A percentile compares a stretch with the other conserved stretches of the same genome.
These are phyloP conservation scores for Scleroderma citrinum DNA, from an alignment of 768 basidiomycete genomes.

Conservation along the genomic window DNA sequence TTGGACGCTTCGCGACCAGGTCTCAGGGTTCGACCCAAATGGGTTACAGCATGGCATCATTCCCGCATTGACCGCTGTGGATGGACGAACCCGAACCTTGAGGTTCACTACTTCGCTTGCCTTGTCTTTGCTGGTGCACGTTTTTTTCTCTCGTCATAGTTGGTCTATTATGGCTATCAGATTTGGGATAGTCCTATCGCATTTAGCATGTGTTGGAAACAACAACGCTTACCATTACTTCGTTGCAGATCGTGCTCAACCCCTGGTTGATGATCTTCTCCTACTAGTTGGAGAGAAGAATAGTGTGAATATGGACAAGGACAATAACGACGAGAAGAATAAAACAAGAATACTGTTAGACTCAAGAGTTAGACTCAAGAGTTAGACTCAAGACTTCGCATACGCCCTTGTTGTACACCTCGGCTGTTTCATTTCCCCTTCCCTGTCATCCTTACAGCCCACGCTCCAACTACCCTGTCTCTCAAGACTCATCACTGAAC, in stretches of 20 bases:
- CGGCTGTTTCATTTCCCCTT: too few species aligned
- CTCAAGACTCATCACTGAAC: too few species aligned
- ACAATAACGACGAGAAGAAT: too few species aligned
- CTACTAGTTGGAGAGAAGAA: slow-evolving; percentile 21
- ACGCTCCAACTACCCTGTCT: too few species aligned
- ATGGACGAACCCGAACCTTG: background rate
- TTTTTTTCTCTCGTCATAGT: background rate
- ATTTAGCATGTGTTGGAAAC: background rate
- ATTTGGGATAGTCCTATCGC: background rate
- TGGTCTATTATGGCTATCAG: background rate
- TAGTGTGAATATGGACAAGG: too few species aligned
- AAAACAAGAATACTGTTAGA: too few species aligned
- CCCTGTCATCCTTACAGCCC: too few species aligned
- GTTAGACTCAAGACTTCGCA: too few species aligned
- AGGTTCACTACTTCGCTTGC: background rate
- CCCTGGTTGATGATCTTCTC: slow-evolving; percentile 88
- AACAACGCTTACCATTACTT: slow-evolving; percentile 12
- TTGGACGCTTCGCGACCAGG: background rate
- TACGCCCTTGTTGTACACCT: too few species aligned
- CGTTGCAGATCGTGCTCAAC: slow-evolving; percentile 67
- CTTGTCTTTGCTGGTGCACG: background rate
- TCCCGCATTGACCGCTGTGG: background rate
- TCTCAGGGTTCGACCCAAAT: background rate
- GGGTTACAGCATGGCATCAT: background rate
- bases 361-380: too few species aligned